Evolutionary conservation across 129 eudicot genomes (phyloP).

Genomic region (Pulicaria dysenterica): DNA sequence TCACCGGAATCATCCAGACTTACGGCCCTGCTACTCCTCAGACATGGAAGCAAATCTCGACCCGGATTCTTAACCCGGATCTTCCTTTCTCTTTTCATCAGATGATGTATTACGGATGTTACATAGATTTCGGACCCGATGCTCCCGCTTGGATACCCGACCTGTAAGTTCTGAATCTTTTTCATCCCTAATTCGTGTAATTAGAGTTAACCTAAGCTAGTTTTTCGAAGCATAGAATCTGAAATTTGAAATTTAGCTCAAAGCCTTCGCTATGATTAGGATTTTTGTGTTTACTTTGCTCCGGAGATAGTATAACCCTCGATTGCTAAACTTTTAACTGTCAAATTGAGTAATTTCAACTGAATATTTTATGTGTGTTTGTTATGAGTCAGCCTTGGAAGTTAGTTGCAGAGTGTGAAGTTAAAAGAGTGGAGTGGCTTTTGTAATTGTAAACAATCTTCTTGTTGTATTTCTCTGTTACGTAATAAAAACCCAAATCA

Average conservation of each 20-base stretch:
- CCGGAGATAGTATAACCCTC: neutral
- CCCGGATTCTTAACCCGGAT: conserved; percentile 57
- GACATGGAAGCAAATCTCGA: conserved; percentile 66
- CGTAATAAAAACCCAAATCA: no score
- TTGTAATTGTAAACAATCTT: no score
- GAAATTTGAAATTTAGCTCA: conserved; percentile 4
- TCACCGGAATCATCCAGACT: conserved; percentile 40
- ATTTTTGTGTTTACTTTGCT: neutral
- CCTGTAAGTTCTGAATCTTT: conserved; percentile 46
- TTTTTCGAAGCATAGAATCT: conserved; percentile 1
- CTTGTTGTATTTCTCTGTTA: no score
- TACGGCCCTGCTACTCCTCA: conserved; percentile 62
- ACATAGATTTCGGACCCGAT: conserved; percentile 67
- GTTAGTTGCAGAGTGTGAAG: no score
- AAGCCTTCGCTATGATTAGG: neutral
- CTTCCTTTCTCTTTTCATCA: conserved; percentile 79
- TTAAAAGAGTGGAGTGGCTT: no score
- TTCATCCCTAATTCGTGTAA: neutral
- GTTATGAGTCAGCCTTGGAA: no score
- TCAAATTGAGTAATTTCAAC: neutral
- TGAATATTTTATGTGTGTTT: neutral
- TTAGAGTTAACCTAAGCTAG: neutral
- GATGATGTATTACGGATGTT: conserved; percentile 92
- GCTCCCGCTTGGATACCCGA: conserved; percentile 94
- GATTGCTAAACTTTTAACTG: neutral